These are phyloP conservation scores for Calophaca sinica DNA, from an alignment of 306 rosid species.

Conservation along the genomic window DNA sequence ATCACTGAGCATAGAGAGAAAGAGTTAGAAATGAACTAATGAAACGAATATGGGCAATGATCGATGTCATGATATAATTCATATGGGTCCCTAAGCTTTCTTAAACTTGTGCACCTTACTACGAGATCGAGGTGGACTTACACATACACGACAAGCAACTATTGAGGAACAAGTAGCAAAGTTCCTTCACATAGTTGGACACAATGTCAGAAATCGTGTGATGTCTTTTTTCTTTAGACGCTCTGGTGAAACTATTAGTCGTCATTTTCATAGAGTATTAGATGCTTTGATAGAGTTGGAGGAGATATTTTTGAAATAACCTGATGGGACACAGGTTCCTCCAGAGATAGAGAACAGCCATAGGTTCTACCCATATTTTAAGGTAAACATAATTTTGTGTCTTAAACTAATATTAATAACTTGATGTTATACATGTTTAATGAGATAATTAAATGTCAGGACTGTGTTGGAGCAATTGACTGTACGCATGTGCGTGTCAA, in stretches of 20 bases:
- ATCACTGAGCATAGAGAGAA: neutral
- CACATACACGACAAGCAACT: neutral
- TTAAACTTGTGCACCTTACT: neutral
- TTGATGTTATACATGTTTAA: neutral
- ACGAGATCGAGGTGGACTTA: neutral
- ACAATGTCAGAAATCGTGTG: neutral
- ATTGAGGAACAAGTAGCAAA: no score
- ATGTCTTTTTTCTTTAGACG: neutral
- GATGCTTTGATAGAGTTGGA: no score
- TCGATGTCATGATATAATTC: neutral
- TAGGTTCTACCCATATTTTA: no score
- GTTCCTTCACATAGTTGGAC: neutral
- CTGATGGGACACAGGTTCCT: no score
- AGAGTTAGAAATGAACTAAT: neutral
- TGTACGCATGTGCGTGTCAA: neutral
- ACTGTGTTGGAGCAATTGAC: constrained; percentile 9
- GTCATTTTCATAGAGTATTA: no score
- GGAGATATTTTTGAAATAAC: no score
- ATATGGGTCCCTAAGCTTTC: neutral
- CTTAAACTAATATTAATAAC: no score
- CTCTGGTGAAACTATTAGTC: neutral
- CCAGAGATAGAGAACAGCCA: no score
- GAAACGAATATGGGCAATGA: neutral
- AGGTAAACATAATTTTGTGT: no score
- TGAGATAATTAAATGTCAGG: neutral